Conservation (phyloP, 306 rosid genomes). For the Vigna nakashimae region DNA sequence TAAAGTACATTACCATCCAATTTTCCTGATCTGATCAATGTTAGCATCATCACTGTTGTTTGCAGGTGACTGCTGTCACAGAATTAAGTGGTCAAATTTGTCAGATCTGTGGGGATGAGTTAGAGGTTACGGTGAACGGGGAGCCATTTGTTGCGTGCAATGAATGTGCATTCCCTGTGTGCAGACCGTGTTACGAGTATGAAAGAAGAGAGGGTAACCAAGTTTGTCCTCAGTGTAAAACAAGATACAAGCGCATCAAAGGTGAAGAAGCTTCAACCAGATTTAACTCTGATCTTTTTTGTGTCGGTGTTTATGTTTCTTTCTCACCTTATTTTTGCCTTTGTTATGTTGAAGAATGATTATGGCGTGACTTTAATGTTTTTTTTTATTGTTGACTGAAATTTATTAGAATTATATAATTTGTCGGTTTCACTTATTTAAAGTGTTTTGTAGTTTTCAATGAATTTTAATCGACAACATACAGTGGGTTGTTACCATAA, state of each 20-base stretch:
- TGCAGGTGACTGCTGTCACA: slow-evolving; percentile 73
- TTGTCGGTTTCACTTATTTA: background rate
- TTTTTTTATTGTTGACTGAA: background rate
- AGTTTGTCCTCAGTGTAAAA: slow-evolving; percentile 96
- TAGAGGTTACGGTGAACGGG: slow-evolving; percentile 73
- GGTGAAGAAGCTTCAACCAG: slow-evolving; percentile 48
- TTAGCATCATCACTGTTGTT: slow-evolving; percentile 32
- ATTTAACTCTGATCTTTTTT: background rate
- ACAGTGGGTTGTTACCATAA: background rate
- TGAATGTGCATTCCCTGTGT: slow-evolving; percentile 95
- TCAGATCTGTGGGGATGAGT: slow-evolving; percentile 96
- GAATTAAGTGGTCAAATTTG: slow-evolving; percentile 89
- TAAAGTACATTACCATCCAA: background rate
- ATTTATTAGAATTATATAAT: background rate
- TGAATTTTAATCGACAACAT: background rate
- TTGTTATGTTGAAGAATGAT: background rate
- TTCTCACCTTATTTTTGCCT: background rate
- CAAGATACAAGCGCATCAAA: slow-evolving; percentile 83
- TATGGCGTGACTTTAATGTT: background rate
- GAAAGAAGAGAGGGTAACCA: slow-evolving; percentile 96
- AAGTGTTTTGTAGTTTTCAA: background rate
- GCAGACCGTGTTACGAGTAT: slow-evolving; percentile 90
- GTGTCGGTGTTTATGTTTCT: background rate
- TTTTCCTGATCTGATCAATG: slow-evolving; percentile 41
- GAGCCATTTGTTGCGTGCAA: slow-evolving; percentile 96